A percentile compares a stretch with the other conserved stretches of the same genome.
Evolutionary conservation across 2,329 filamentous ascomycete species (phyloP).

Genomic region (Bipolaris oryzae): DNA sequence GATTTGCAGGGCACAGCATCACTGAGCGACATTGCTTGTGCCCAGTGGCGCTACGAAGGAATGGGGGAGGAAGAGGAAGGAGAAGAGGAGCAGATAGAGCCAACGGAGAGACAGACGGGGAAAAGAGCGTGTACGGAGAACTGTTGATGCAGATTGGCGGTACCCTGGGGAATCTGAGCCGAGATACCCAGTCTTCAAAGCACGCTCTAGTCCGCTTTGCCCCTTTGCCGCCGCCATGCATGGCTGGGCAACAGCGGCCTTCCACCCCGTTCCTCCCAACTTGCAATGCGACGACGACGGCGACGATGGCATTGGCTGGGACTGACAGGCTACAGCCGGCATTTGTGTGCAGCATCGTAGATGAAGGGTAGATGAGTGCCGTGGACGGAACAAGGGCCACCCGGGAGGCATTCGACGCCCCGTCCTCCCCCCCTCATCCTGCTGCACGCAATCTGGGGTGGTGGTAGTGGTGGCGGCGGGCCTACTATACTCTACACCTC

Average conservation of each 20-base stretch:
- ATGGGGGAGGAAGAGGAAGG: conserved; percentile 15
- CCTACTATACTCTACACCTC: too few species aligned
- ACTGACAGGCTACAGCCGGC: conserved; percentile 32
- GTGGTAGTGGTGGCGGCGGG: too few species aligned
- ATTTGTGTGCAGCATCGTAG: conserved; percentile 33
- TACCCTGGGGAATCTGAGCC: conserved; percentile 20
- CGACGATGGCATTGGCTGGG: too few species aligned
- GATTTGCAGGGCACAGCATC: conserved; percentile 30
- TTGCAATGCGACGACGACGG: not conserved
- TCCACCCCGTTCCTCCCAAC: conserved; percentile 12
- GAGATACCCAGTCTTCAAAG: conserved; percentile 23
- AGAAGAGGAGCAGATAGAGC: conserved; percentile 13
- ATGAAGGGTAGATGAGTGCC: conserved; percentile 26
- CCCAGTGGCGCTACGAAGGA: conserved; percentile 19
- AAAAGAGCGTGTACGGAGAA: conserved; percentile 17
- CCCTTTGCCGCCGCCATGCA: conserved; percentile 15
- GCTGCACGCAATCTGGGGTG: too few species aligned
- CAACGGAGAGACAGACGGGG: conserved; percentile 12
- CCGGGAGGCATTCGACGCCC: conserved; percentile 12
- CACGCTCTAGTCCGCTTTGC: conserved; percentile 26
- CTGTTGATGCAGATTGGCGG: conserved; percentile 36
- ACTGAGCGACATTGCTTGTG: conserved; percentile 32
- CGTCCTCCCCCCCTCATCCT: conserved; percentile 22
- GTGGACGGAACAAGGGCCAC: not conserved
- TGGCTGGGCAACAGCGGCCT: not conserved